Percentiles rank a stretch among this genome's conserved stretches.
phyloP scores from a whole-genome alignment of 1,284 basidiomycete genomes.

The Heliocybe sulcata region DNA sequence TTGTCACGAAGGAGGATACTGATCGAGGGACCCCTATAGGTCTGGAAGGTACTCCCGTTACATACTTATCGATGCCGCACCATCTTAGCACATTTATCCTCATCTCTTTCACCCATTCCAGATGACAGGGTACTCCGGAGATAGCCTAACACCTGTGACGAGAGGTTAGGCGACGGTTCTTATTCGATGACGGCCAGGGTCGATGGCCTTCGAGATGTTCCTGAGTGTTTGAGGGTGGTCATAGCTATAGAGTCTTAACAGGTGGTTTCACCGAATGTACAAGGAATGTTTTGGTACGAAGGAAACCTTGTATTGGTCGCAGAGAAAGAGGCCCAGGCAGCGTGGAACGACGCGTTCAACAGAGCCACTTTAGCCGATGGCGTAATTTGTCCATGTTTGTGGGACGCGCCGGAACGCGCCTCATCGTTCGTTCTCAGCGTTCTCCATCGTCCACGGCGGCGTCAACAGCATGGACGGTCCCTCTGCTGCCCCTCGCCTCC shows the following conservation, averaged over 20 bases:
- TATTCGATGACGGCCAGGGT: not conserved
- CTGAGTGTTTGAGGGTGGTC: not conserved
- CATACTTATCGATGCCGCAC: not conserved
- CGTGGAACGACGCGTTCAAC: not conserved
- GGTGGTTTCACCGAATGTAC: too few relatives aligned
- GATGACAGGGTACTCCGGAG: not conserved
- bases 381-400: not conserved
- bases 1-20: not conserved
- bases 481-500: constrained; percentile 13
- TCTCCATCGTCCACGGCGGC: not conserved
- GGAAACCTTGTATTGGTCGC: too few relatives aligned
- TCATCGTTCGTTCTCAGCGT: not conserved
- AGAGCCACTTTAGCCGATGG: not conserved
- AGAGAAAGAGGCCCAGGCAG: too few relatives aligned
- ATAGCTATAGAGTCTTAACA: too few relatives aligned
- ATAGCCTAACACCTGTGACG: not conserved
- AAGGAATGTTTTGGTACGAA: too few relatives aligned
- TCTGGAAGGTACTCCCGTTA: not conserved
- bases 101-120: not conserved
- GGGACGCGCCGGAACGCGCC: not conserved
- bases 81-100: not conserved
- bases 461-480: not conserved
- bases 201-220: not conserved
- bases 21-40: not conserved
- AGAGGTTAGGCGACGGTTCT: not conserved